Evolutionary conservation across 2,329 filamentous ascomycete genomes (phyloP).

Genomic region (Nakataea oryzae): DNA sequence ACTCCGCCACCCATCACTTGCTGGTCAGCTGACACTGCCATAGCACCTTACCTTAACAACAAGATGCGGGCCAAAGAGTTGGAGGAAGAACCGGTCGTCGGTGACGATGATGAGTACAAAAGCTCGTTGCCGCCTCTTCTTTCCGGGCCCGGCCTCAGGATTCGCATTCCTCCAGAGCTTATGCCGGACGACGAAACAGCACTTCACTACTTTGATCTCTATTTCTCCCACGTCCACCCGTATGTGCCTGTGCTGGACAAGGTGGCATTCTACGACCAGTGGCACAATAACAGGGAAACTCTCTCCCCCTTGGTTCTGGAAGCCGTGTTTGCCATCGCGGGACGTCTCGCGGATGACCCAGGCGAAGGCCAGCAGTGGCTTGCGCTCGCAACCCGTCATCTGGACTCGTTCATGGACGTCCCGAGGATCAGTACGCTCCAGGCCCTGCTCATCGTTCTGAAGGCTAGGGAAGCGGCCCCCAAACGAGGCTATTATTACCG

Average conservation of each 20-base stretch:
- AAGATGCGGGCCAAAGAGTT: slow-evolving; percentile 29
- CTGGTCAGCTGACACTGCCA: neutral
- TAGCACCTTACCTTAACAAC: slow-evolving; percentile 76
- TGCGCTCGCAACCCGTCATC: slow-evolving; percentile 77
- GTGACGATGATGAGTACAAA: slow-evolving; percentile 65
- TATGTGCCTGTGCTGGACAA: slow-evolving; percentile 88
- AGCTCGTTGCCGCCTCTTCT: slow-evolving; percentile 58
- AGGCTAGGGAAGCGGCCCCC: slow-evolving; percentile 83
- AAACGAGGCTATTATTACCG: slow-evolving; percentile 94
- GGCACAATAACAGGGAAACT: slow-evolving; percentile 69
- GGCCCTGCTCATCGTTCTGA: slow-evolving; percentile 75
- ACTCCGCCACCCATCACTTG: neutral
- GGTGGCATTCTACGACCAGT: slow-evolving; percentile 75
- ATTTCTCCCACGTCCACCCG: slow-evolving; percentile 82
- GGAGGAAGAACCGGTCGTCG: slow-evolving; percentile 53
- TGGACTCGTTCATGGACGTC: slow-evolving; percentile 87
- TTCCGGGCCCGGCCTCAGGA: slow-evolving; percentile 60
- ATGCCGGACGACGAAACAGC: slow-evolving; percentile 84
- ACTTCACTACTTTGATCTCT: slow-evolving; percentile 79
- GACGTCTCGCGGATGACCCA: slow-evolving; percentile 72
- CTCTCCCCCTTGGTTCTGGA: slow-evolving; percentile 86
- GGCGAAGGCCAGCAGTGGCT: slow-evolving; percentile 87
- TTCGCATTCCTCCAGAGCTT: slow-evolving; percentile 82
- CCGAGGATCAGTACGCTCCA: slow-evolving; percentile 87
- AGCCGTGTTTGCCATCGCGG: slow-evolving; percentile 82